A percentile compares a stretch with the other conserved stretches of the same genome.
These are phyloP conservation scores for Aspergillus cristatus DNA, from an alignment of 495 filamentous ascomycete genomes.

Conservation along the genomic window DNA sequence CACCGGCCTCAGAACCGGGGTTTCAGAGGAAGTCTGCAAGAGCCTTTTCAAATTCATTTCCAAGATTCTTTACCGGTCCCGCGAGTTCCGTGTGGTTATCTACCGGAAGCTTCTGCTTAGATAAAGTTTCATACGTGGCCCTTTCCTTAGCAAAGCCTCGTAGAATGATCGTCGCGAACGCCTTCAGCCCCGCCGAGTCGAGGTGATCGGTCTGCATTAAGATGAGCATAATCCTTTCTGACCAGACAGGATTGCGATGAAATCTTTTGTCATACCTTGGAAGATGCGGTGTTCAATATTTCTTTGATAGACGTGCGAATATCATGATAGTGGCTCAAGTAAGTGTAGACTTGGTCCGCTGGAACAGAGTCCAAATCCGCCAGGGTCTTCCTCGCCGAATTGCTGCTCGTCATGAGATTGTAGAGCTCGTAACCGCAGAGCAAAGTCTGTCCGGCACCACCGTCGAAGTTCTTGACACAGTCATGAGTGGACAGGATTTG, in stretches of 20 bases:
- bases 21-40: neutral
- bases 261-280: neutral
- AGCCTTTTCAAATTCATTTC: neutral
- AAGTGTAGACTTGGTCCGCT: neutral
- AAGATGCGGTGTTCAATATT: neutral
- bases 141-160: neutral
- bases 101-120: neutral
- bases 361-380: neutral
- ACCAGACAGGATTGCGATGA: too few relatives aligned
- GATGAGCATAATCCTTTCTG: too few relatives aligned
- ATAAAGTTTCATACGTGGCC: neutral
- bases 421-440: neutral
- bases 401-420: neutral
- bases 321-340: neutral
- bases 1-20: too few relatives aligned
- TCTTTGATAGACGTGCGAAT: neutral
- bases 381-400: neutral
- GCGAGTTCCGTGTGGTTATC: neutral
- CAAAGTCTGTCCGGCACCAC: neutral
- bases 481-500: neutral
- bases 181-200: neutral
- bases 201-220: neutral
- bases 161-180: neutral
- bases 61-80: neutral
- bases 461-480: neutral